Evolutionary conservation across 495 filamentous ascomycete species (phyloP), one percentile per base, ranked within the genome.

Genomic region (Tuber melanosporum): DNA sequence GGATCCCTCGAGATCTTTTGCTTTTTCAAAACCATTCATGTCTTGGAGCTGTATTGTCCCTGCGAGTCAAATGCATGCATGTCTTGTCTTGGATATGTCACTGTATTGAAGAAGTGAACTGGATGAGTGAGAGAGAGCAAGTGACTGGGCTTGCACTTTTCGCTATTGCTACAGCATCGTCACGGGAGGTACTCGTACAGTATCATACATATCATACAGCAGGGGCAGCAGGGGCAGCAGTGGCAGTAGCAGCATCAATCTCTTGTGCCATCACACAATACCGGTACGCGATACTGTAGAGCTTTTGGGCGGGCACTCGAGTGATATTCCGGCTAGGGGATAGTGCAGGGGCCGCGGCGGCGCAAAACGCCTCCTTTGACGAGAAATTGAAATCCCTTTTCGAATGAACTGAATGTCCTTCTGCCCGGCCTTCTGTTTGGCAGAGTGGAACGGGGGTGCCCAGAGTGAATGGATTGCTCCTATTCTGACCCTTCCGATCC

Each of bases 1-100:
- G 8, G 2, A 2, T 26, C 57, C 10, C 49, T 57, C 20, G 10
- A 57, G 49, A 1, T 57, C 20, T 32, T 66, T 66, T 26, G n/a
- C 26, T 66, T 66, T 66, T 32, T n/a, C n/a, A 66, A 26, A 66
- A 9, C 52, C 57, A 66, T 32, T 32, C 12, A 12, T 66, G 57
- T 32, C 57, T 32, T 32, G 9, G 26, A 66, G 57, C 26, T 32
- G 10, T 62, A 9, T 22, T 62, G 52, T 66, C 32, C 57, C 57
- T 66, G 57, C 57, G 14, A 66, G 57, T 66, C 57, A 32, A 66
- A 66, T 66, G 57, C 57, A 62, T 62, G 52, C n/a, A 32, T 66
- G 57, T 66, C 57, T 66, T 32, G 57, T 66, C 57, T 66, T 66
- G 57, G 26, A 66, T 57, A 57, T 66, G 57, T 66, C 26, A 66